Evolutionary conservation across 768 basidiomycete genomes (phyloP).

Genomic region (Pulveroboletus sp.): DNA sequence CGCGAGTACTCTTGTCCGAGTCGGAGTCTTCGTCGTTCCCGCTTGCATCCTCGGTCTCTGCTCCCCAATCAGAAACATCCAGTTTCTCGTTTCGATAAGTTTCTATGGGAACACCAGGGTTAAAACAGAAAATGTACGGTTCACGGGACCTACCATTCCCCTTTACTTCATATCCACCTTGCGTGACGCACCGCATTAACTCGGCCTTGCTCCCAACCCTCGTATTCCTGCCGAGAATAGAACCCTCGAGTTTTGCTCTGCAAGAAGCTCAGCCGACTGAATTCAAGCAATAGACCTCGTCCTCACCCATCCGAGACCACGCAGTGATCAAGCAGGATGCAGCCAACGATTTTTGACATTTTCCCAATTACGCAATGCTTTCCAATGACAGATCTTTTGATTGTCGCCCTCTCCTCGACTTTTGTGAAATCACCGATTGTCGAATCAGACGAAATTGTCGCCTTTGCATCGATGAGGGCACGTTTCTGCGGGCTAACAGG

Average conservation of each 20-base stretch:
- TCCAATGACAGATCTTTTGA: conserved; percentile 80
- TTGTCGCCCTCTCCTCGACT: conserved; percentile 72
- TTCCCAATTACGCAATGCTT: conserved; percentile 83
- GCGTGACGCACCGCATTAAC: conserved; percentile 65
- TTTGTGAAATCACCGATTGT: conserved; percentile 81
- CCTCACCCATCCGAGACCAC: conserved; percentile 79
- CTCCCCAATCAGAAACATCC: conserved; percentile 56
- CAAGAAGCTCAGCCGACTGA: conserved; percentile 6
- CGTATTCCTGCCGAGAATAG: conserved; percentile 72
- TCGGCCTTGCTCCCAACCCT: conserved; percentile 70
- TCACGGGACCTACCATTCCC: conserved; percentile 48
- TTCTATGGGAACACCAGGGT: conserved; percentile 36
- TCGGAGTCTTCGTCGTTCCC: conserved; percentile 22
- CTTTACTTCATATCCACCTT: conserved; percentile 73
- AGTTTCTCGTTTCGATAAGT: conserved; percentile 53
- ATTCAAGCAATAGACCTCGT: neutral
- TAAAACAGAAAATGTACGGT: neutral
- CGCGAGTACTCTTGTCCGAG: conserved; percentile 7
- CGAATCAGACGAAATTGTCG: conserved; percentile 81
- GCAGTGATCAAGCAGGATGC: conserved; percentile 87
- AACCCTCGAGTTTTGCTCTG: conserved; percentile 76
- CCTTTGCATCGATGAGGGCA: conserved; percentile 72
- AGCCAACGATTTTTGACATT: conserved; percentile 80
- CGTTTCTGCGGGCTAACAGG: conserved; percentile 62
- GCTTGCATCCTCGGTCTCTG: conserved; percentile 27